Evolutionary conservation across 2,329 filamentous ascomycete genomes (phyloP).

Genomic region (Triangularia setosa): DNA sequence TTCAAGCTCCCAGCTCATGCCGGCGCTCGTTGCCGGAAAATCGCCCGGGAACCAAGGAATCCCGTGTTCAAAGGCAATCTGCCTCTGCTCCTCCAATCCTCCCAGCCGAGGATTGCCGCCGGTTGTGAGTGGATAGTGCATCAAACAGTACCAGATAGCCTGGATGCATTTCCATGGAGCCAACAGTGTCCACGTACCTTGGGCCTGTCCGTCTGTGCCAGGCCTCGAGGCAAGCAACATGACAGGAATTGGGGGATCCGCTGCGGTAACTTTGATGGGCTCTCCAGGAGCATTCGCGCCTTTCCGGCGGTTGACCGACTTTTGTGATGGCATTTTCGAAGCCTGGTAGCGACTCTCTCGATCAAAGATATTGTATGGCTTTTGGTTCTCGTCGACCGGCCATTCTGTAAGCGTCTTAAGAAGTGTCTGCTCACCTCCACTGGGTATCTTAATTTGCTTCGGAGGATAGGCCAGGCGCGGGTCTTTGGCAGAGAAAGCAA

Average conservation of each 20-base stretch:
- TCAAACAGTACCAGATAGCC: constrained; percentile 79
- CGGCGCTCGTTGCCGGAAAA: constrained; percentile 73
- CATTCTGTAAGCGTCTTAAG: constrained; percentile 62
- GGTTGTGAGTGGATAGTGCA: constrained; percentile 75
- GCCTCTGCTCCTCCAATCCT: constrained; percentile 72
- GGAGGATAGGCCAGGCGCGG: constrained; percentile 78
- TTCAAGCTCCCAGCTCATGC: constrained; percentile 70
- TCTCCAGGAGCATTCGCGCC: constrained; percentile 59
- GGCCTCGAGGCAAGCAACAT: constrained; percentile 62
- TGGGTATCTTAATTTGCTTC: constrained; percentile 44
- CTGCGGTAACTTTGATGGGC: constrained; percentile 51
- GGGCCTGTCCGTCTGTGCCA: constrained; percentile 43
- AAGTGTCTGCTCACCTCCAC: constrained; percentile 40
- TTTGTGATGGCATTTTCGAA: constrained; percentile 67
- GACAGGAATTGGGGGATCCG: constrained; percentile 75
- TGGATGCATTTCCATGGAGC: constrained; percentile 87
- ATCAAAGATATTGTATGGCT: constrained; percentile 60
- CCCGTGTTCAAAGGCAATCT: constrained; percentile 76
- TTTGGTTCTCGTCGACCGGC: constrained; percentile 55
- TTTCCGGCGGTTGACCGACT: constrained; percentile 75
- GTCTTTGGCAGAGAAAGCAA: constrained; percentile 72
- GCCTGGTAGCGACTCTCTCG: constrained; percentile 62
- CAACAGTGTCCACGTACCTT: constrained; percentile 76
- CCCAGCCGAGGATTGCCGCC: constrained; percentile 80
- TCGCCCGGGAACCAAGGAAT: constrained; percentile 84